Base-by-base conservation (phyloP, 768 basidiomycete species). In the Podaxis sp. region DNA sequence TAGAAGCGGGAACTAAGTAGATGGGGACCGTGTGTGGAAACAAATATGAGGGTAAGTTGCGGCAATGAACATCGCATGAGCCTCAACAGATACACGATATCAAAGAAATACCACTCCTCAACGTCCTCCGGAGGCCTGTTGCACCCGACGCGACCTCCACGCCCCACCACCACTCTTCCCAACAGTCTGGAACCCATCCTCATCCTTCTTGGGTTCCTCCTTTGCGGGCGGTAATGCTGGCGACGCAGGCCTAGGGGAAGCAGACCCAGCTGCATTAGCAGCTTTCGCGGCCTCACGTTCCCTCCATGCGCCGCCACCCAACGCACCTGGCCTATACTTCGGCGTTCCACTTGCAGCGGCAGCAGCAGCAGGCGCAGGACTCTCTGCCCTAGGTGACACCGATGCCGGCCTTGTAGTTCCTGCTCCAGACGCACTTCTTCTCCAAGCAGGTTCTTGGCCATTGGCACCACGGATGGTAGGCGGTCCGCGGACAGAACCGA, bases 131-230 rank as follows among this genome's bases (percentile, higher is more conserved):
- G 16, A 23, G 0, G 25, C 42, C 18, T 47, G 42, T 32, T 68
- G 63, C 13, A 64, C 69, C n/a, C 70, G 58, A 40, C 65, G 61
- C 25, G 68, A 60, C 40, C 64, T 66, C 68, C 69, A 72, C 7
- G 63, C 65, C 23, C 67, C 66, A 13, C 61, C 50, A 4, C 54
- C 55, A 50, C 52, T 62, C 38, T 61, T 65, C 16, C 35, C 47
- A 47, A 88, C 86, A 25, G 84, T 78, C 72, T 87, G 84, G 79
- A 91, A 91, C 3, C 90, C 89, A 66, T 91, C 90, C 3, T 84
- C 77, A 44, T 89, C 87, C 66, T 77, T 82, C 64, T 74, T 75
- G 4, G 69, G 53, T 54, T 82, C 81, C 56, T 82, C 78, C 64
- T 73, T 74, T 16, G 69, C 60, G 7, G 66, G 61, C 32, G 68